Conservation (phyloP, 1,284 basidiomycete genomes). For the Pseudomicrostroma phylloplanum region DNA sequence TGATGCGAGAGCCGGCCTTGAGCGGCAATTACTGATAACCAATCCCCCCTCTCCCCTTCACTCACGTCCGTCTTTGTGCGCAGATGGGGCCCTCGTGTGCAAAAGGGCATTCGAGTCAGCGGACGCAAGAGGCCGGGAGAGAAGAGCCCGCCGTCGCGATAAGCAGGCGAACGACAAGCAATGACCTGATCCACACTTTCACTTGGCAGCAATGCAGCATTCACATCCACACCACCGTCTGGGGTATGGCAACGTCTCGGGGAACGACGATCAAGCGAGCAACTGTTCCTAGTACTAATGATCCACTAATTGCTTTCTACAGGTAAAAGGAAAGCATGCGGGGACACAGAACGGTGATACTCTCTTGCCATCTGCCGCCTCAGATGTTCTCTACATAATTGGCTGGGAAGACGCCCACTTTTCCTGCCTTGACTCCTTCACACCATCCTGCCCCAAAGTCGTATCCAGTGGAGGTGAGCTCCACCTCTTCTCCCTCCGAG, state of each 20-base stretch:
- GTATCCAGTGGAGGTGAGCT: slow-evolving; percentile 22
- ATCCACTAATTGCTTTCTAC: too few relatives aligned
- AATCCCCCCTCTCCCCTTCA: background rate
- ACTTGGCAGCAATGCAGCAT: too few relatives aligned
- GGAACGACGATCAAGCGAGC: too few relatives aligned
- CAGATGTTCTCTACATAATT: slow-evolving; percentile 2
- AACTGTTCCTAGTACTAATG: too few relatives aligned
- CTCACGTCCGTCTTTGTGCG: background rate
- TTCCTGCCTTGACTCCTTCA: background rate
- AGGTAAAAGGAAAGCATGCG: too few relatives aligned
- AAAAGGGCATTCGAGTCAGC: slow-evolving; percentile 12
- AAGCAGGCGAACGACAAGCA: too few relatives aligned
- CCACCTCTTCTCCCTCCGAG: slow-evolving; percentile 21
- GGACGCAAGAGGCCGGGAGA: slow-evolving; percentile 12
- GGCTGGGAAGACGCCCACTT: slow-evolving; percentile 1
- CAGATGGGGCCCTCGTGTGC: slow-evolving; percentile 15
- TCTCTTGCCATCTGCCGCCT: too few relatives aligned
- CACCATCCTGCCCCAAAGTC: slow-evolving; percentile 24
- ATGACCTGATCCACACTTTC: too few relatives aligned
- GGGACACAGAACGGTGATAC: too few relatives aligned
- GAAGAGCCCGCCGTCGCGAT: slow-evolving; percentile 2
- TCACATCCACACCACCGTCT: too few relatives aligned
- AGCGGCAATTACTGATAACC: too few relatives aligned
- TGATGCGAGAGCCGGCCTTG: background rate
- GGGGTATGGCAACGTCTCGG: too few relatives aligned